Evolutionary conservation across 768 basidiomycete genomes (phyloP).

Genomic region (Boletus fagicola): DNA sequence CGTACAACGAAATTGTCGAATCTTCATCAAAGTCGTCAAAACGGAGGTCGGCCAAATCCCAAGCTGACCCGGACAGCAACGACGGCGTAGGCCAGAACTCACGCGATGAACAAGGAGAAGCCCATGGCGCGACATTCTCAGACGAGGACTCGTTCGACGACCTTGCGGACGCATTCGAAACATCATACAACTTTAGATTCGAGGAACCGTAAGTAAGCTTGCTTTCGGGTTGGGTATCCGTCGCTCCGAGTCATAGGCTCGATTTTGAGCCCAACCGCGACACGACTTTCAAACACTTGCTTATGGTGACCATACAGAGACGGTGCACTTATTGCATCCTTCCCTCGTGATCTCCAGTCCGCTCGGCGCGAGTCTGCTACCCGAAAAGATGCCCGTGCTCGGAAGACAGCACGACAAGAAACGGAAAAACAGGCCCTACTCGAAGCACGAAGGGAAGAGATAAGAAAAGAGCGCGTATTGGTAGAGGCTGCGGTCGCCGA

Average conservation of each 20-base stretch:
- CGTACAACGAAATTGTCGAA: conserved; percentile 74
- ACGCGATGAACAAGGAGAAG: conserved; percentile 25
- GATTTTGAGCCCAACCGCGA: neutral
- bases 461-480: conserved; percentile 65
- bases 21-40: conserved; percentile 33
- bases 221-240: neutral
- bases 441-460: conserved; percentile 74
- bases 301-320: conserved; percentile 43
- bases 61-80: conserved; percentile 14
- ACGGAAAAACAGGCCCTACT: conserved; percentile 63
- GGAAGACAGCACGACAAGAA: conserved; percentile 74
- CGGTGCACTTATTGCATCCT: conserved; percentile 62
- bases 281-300: neutral
- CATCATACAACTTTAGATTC: conserved; percentile 96
- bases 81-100: conserved; percentile 10
- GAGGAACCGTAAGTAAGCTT: conserved; percentile 79
- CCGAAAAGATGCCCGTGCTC: conserved; percentile 82
- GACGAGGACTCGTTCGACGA: conserved; percentile 86
- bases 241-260: neutral
- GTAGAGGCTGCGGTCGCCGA: conserved; percentile 69
- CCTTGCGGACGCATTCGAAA: conserved; percentile 87
- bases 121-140: conserved; percentile 35
- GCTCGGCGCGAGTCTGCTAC: conserved; percentile 73
- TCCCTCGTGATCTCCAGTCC: conserved; percentile 70
- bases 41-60: conserved; percentile 17